These are phyloP conservation scores for Pseudogymnoascus sp. DNA, from an alignment of 2,329 filamentous ascomycete genomes.

Conservation along the genomic window DNA sequence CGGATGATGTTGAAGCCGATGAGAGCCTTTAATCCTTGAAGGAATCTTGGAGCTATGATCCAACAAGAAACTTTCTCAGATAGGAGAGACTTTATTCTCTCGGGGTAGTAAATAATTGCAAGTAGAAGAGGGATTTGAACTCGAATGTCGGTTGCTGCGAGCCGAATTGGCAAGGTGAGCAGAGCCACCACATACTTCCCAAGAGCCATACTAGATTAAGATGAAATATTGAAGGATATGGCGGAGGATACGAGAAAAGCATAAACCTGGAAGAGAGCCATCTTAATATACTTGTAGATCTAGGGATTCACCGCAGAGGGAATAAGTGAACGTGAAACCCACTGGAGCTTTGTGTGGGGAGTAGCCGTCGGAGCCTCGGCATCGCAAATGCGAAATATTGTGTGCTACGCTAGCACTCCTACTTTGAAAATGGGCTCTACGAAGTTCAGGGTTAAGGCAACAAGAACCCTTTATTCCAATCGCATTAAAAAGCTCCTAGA, in stretches of 20 bases:
- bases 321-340: background rate
- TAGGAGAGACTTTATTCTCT: background rate
- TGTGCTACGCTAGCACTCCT: too few species aligned
- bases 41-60: background rate
- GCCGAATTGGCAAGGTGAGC: background rate
- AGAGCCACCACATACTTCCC: background rate
- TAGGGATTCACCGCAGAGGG: background rate
- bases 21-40: background rate
- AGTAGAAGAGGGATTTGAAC: conserved; percentile 14
- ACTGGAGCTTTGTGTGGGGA: background rate
- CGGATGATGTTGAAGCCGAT: conserved; percentile 17
- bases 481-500: too few species aligned
- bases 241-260: background rate
- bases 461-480: too few species aligned
- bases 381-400: background rate
- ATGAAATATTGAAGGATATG: background rate
- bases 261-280: background rate
- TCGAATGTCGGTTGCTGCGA: background rate
- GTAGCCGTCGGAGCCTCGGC: background rate
- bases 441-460: too few species aligned
- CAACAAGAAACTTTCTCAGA: background rate
- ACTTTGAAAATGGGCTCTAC: too few species aligned
- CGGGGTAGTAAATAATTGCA: background rate
- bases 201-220: background rate
- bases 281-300: background rate